Percentiles rank a stretch among this genome's conserved stretches.
Conservation (phyloP, 176 grass and related monocot species). For the Neostapfia colusana region DNA sequence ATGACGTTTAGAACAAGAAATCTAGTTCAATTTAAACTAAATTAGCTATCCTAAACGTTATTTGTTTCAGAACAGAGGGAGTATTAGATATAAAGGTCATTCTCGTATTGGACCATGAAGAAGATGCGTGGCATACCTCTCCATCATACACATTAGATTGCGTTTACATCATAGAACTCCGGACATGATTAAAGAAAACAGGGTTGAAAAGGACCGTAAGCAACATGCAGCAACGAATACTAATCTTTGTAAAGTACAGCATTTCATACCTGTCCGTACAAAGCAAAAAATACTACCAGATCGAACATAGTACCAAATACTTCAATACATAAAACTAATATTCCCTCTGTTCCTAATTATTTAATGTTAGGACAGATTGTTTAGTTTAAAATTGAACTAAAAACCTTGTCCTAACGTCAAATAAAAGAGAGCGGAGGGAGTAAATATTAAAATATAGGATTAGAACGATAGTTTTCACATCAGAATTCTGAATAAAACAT, state of each 20-base stretch:
- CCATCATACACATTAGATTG: constrained; percentile 13
- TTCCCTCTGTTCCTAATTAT: too few relatives aligned
- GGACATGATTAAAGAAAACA: constrained; percentile 13
- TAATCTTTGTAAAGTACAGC: constrained; percentile 9
- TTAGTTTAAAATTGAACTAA: too few relatives aligned
- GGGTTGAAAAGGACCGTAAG: constrained; percentile 21
- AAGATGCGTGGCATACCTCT: not conserved
- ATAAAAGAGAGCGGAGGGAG: too few relatives aligned
- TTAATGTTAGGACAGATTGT: too few relatives aligned
- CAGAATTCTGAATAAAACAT: not conserved
- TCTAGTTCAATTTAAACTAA: too few relatives aligned
- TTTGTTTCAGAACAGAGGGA: too few relatives aligned
- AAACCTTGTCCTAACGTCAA: too few relatives aligned
- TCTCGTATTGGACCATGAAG: not conserved
- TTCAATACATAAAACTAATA: not conserved
- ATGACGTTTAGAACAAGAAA: too few relatives aligned
- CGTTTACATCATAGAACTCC: not conserved
- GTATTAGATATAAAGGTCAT: not conserved
- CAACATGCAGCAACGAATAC: not conserved
- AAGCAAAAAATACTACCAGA: constrained; percentile 14
- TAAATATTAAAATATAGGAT: not conserved
- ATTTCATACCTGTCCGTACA: constrained; percentile 24
- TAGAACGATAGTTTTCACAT: not conserved
- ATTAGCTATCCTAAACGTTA: too few relatives aligned
- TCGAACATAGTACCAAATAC: constrained; percentile 1